A percentile compares a stretch with the other conserved stretches of the same genome.
Conservation (phyloP, 805 yeast genomes). For the Pichia paraexigua region DNA sequence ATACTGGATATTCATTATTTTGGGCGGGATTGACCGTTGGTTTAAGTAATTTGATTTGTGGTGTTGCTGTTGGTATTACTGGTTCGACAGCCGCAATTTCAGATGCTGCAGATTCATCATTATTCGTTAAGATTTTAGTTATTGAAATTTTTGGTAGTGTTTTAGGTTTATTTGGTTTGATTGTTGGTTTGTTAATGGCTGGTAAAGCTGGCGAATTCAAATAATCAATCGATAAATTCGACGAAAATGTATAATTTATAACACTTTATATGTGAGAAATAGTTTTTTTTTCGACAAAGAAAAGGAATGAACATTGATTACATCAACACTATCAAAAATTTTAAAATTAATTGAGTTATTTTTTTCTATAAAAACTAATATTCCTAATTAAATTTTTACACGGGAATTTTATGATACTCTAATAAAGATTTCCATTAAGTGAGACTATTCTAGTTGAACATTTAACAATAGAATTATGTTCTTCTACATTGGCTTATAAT, state of each 20-base stretch:
- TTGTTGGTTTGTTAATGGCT: slow-evolving; percentile 95
- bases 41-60: slow-evolving; percentile 85
- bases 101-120: slow-evolving; percentile 93
- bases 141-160: slow-evolving; percentile 97
- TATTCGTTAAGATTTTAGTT: slow-evolving; percentile 92
- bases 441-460: slow-evolving; percentile 5
- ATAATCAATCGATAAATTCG: slow-evolving; percentile 22
- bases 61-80: slow-evolving; percentile 93
- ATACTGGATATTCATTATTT: slow-evolving; percentile 90
- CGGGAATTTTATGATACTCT: background rate
- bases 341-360: background rate
- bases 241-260: background rate
- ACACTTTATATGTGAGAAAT: background rate
- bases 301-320: background rate
- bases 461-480: background rate
- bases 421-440: background rate
- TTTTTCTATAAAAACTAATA: slow-evolving; percentile 10
- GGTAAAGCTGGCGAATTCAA: slow-evolving; percentile 87
- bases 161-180: slow-evolving; percentile 89
- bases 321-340: background rate
- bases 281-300: background rate
- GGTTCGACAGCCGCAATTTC: slow-evolving; percentile 98
- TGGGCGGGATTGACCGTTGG: slow-evolving; percentile 99
- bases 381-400: slow-evolving; percentile 8
- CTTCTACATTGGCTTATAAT: slow-evolving; percentile 8